Conservation (phyloP, 2,329 filamentous ascomycete species). For the Didymella exigua region DNA sequence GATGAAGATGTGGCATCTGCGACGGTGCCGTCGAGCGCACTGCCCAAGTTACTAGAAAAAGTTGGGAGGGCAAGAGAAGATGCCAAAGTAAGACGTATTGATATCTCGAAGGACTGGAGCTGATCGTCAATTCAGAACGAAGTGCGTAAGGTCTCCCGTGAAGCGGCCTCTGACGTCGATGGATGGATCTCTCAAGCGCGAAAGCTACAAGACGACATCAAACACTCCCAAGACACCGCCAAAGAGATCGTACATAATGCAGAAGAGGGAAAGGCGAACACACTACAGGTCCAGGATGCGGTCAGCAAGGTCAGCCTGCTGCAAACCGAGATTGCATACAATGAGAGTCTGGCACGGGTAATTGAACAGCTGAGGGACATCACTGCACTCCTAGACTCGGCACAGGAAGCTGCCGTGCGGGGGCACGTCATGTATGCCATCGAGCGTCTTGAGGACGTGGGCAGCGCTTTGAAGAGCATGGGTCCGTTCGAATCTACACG, state of each 20-base stretch:
- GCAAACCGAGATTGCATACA: conserved; percentile 65
- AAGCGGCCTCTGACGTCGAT: conserved; percentile 78
- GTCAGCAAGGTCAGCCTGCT: conserved; percentile 61
- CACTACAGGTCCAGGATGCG: conserved; percentile 68
- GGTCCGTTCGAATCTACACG: conserved; percentile 66
- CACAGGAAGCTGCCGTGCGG: conserved; percentile 52
- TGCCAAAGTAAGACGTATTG: conserved; percentile 53
- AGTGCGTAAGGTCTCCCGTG: conserved; percentile 75
- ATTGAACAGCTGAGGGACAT: conserved; percentile 59
- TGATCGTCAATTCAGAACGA: conserved; percentile 59
- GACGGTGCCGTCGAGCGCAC: conserved; percentile 55
- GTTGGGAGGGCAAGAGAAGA: conserved; percentile 59
- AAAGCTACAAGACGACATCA: conserved; percentile 82
- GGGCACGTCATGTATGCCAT: conserved; percentile 56
- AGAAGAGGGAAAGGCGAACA: conserved; percentile 68
- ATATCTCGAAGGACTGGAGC: not conserved
- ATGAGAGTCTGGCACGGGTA: conserved; percentile 57
- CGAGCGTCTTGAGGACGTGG: conserved; percentile 54
- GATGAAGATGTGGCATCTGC: conserved; percentile 61
- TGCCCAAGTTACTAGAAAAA: conserved; percentile 57
- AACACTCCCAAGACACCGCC: conserved; percentile 77
- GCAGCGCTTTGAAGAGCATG: conserved; percentile 63
- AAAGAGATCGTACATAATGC: conserved; percentile 80
- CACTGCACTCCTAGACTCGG: conserved; percentile 55
- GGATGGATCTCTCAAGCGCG: conserved; percentile 86